A percentile compares a stretch with the other conserved stretches of the same genome.
These are phyloP conservation scores for Papiliotrema laurentii DNA, from an alignment of 1,284 basidiomycete species.

Conservation along the genomic window DNA sequence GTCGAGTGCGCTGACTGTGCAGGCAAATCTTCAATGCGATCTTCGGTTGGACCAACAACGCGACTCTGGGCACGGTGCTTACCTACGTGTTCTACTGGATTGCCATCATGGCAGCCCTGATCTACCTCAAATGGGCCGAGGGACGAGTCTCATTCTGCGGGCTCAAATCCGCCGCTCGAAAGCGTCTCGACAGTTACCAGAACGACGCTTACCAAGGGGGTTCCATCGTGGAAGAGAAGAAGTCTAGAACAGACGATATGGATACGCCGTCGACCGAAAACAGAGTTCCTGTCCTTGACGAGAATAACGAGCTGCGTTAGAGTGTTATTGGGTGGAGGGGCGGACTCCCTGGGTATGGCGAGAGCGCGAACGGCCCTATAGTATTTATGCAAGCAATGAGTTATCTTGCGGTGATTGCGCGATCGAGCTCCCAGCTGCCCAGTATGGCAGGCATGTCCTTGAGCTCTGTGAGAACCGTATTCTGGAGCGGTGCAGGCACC, in stretches of 20 bases:
- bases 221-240: neutral
- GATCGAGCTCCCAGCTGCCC: too few relatives aligned
- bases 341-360: too few relatives aligned
- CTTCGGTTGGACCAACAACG: slow-evolving; percentile 49
- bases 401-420: too few relatives aligned
- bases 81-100: slow-evolving; percentile 78
- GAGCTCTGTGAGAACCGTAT: too few relatives aligned
- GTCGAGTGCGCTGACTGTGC: slow-evolving; percentile 35
- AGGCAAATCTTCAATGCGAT: slow-evolving; percentile 48
- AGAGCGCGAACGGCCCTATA: too few relatives aligned
- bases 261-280: neutral
- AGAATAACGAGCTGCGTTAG: neutral
- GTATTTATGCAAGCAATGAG: too few relatives aligned
- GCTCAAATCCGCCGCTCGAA: neutral
- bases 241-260: neutral
- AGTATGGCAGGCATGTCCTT: too few relatives aligned
- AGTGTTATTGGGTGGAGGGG: too few relatives aligned
- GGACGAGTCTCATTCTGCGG: slow-evolving; percentile 49
- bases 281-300: neutral
- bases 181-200: neutral
- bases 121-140: slow-evolving; percentile 64
- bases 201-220: neutral
- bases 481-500: too few relatives aligned
- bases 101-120: slow-evolving; percentile 59
- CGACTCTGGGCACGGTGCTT: slow-evolving; percentile 62